Percentiles rank a stretch among this genome's conserved stretches.
Evolutionary conservation across 2,329 filamentous ascomycete genomes (phyloP).

Genomic region (Akanthomyces dipterigenus): DNA sequence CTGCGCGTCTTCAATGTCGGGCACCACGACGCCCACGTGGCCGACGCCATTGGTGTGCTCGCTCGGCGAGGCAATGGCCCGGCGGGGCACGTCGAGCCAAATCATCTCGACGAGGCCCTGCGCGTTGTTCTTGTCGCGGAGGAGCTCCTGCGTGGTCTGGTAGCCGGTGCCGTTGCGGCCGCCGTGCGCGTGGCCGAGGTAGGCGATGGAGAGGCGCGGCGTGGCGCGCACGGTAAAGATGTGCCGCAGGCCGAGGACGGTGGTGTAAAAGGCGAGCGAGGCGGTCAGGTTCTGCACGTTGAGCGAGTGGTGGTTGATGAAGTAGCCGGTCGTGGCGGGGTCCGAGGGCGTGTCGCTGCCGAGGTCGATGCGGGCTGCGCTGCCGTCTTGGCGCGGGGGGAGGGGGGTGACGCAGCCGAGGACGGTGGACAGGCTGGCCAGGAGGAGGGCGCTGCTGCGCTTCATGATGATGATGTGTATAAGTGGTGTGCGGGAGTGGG

Average conservation of each 20-base stretch:
- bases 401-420: slow-evolving; percentile 24
- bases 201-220: slow-evolving; percentile 25
- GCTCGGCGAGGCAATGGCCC: slow-evolving; percentile 17
- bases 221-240: slow-evolving; percentile 25
- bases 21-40: slow-evolving; percentile 30
- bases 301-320: slow-evolving; percentile 15
- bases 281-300: slow-evolving; percentile 22
- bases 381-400: not conserved
- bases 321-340: slow-evolving; percentile 26
- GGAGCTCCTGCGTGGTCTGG: slow-evolving; percentile 27
- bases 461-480: not conserved
- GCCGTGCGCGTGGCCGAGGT: slow-evolving; percentile 29
- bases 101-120: slow-evolving; percentile 28
- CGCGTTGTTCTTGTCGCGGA: slow-evolving; percentile 27
- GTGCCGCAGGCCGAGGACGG: slow-evolving; percentile 23
- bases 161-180: slow-evolving; percentile 32
- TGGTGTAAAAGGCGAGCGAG: slow-evolving; percentile 27
- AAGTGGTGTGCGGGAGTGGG: not conserved
- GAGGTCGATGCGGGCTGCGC: not conserved
- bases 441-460: not conserved
- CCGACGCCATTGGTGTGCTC: slow-evolving; percentile 24
- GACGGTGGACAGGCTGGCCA: slow-evolving; percentile 33
- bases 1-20: slow-evolving; percentile 24
- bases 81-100: slow-evolving; percentile 18
- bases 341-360: slow-evolving; percentile 22